Percentiles rank a stretch among this genome's conserved stretches.
Conservation (phyloP, 2,329 filamentous ascomycete species). For the Diaporthe caulivora region DNA sequence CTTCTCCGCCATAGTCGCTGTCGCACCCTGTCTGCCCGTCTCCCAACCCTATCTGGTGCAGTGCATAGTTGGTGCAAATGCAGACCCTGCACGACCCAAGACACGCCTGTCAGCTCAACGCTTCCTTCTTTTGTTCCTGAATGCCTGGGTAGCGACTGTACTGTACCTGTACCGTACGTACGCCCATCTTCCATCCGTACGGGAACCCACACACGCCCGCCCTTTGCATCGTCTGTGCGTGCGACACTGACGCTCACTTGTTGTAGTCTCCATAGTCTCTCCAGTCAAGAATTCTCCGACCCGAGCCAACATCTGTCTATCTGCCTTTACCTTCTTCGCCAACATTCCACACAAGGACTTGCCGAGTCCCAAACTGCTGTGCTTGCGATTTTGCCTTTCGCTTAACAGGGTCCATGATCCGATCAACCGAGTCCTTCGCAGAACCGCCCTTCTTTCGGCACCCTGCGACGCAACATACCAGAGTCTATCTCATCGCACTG, state of each 20-base stretch:
- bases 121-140: neutral
- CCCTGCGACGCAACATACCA: conserved; percentile 25
- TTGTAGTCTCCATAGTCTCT: neutral
- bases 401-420: conserved; percentile 26
- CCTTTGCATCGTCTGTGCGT: conserved; percentile 25
- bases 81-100: conserved; percentile 29
- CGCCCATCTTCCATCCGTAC: neutral
- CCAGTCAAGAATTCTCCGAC: conserved; percentile 21
- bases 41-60: conserved; percentile 29
- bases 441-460: conserved; percentile 6
- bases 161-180: neutral
- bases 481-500: conserved; percentile 2
- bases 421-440: conserved; percentile 28
- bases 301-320: conserved; percentile 12
- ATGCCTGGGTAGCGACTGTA: neutral
- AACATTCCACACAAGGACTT: neutral
- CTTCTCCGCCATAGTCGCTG: neutral
- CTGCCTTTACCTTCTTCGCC: neutral
- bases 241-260: neutral
- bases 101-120: conserved; percentile 26
- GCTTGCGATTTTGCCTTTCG: conserved; percentile 25
- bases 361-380: neutral
- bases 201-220: conserved; percentile 3
- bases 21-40: neutral
- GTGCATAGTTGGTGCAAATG: conserved; percentile 36